Evolutionary conservation across 169 alveolate species (phyloP), one percentile per base, ranked within the genome.

Genomic region (Plasmodium ovale): DNA sequence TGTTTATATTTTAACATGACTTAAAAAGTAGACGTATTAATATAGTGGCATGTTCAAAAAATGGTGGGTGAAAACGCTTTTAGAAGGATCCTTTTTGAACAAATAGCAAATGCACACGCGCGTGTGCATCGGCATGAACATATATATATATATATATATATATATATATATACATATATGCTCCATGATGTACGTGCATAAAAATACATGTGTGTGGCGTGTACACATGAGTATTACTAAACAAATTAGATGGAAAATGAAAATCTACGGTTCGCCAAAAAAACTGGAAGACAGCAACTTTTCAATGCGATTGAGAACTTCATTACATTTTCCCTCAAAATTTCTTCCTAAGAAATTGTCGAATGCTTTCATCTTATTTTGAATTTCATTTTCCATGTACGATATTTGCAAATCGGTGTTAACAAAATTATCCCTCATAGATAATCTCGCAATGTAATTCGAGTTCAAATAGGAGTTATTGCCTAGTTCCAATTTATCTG

Each of bases 381-480:
- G 90, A 33, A 82, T 65, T 64, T 82, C 90, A 82, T 82, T 82
- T 65, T 82, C 90, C 21, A 65, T 82, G 42, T 82, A 82, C 16
- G 90, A 82, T 37, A 82, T 82, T 27, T 82, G 90, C 58, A 82
- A 82, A 59, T 82, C 69, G n/a, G 70, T 51, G 59, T 82, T 82
- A 39, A 65, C 90, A 58, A 49, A 82, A 65, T 82, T 64, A 16
- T 67, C 62, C 23, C 65, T 82, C 90, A 65, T 53, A 3, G 82
- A 51, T 44, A 82, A 69, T 70, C 59, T 54, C 25, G 31, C 53
- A 19, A 82, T 64, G 49, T 82, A 65, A 82, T 82, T 65, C n/a
- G 87, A 51, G 19, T 54, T 29, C 14, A n/a, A n/a, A 47, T 47
- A 47, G 2, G 16, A 59, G 21, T 44, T 58, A 42, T 60, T 39